Percentiles rank a stretch among this genome's conserved stretches.
Evolutionary conservation across 495 filamentous ascomycete genomes (phyloP).

Genomic region (Penicilliopsis zonata): DNA sequence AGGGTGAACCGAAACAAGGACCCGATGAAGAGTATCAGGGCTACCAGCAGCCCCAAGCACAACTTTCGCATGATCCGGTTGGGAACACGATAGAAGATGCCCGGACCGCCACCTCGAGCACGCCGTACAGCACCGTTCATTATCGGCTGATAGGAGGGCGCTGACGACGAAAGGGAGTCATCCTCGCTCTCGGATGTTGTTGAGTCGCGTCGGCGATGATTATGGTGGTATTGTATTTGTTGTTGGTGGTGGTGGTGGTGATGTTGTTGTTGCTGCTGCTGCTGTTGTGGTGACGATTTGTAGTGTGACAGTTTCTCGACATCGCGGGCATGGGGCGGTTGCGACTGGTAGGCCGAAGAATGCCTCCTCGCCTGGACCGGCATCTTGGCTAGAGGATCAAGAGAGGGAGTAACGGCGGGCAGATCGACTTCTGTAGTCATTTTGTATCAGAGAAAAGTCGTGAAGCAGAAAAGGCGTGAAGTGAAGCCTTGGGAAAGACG

Average conservation of each 20-base stretch:
- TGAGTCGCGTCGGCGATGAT: neutral
- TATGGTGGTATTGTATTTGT: neutral
- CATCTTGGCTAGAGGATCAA: conserved; percentile 14
- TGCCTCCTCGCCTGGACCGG: conserved; percentile 24
- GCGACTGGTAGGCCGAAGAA: conserved; percentile 19
- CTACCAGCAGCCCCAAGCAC: conserved; percentile 53
- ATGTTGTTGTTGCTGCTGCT: neutral
- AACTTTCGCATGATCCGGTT: conserved; percentile 59
- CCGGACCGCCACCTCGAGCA: conserved; percentile 19
- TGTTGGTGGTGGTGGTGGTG: no score
- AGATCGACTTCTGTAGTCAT: no score
- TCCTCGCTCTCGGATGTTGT: conserved; percentile 15
- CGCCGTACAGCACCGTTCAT: conserved; percentile 30
- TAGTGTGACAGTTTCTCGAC: conserved; percentile 24
- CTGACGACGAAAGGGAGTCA: conserved; percentile 15
- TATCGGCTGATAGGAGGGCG: conserved; percentile 44
- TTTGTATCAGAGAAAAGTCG: no score
- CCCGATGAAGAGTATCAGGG: conserved; percentile 60
- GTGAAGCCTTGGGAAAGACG: no score
- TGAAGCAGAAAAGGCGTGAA: no score
- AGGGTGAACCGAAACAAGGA: conserved; percentile 56
- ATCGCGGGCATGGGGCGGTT: conserved; percentile 15
- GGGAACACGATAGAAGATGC: conserved; percentile 45
- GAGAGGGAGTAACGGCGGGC: neutral
- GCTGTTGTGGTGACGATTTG: conserved; percentile 1